Conservation (phyloP, 2,329 filamentous ascomycete species). For the Fusarium sacchari region DNA sequence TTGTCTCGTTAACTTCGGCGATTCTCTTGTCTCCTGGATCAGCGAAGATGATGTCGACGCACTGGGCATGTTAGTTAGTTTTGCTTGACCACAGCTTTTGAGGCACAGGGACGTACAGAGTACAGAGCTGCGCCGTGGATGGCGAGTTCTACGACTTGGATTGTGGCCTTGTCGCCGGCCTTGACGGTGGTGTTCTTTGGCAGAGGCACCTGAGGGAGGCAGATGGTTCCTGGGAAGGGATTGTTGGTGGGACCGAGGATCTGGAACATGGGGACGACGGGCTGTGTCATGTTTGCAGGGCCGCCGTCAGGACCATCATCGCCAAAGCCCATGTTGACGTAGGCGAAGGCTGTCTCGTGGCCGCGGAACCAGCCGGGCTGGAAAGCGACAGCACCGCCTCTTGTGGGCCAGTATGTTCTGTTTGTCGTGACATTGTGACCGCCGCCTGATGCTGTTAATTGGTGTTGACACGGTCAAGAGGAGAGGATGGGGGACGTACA, state of each 20-base stretch:
- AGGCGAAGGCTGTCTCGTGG: constrained; percentile 82
- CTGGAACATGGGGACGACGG: constrained; percentile 83
- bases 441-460: constrained; percentile 69
- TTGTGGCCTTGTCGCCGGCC: constrained; percentile 87
- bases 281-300: constrained; percentile 86
- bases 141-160: constrained; percentile 86
- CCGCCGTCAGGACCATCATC: constrained; percentile 70
- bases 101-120: constrained; percentile 65
- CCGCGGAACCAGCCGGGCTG: constrained; percentile 98
- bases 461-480: background rate
- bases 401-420: constrained; percentile 90
- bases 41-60: constrained; percentile 93
- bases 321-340: constrained; percentile 90
- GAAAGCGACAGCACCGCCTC: constrained; percentile 85
- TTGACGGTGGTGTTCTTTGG: constrained; percentile 77
- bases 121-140: constrained; percentile 85
- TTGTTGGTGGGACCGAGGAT: constrained; percentile 83
- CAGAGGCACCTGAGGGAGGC: constrained; percentile 87
- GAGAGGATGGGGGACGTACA: constrained; percentile 68
- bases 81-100: too few species aligned
- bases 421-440: constrained; percentile 82
- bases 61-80: constrained; percentile 61
- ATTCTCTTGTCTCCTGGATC: constrained; percentile 76
- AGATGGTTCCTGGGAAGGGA: constrained; percentile 89
- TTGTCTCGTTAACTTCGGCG: constrained; percentile 76